A percentile compares a stretch with the other conserved stretches of the same genome.
These are phyloP conservation scores for Talaromyces nanjingensis DNA, from an alignment of 495 filamentous ascomycete species.

Conservation along the genomic window DNA sequence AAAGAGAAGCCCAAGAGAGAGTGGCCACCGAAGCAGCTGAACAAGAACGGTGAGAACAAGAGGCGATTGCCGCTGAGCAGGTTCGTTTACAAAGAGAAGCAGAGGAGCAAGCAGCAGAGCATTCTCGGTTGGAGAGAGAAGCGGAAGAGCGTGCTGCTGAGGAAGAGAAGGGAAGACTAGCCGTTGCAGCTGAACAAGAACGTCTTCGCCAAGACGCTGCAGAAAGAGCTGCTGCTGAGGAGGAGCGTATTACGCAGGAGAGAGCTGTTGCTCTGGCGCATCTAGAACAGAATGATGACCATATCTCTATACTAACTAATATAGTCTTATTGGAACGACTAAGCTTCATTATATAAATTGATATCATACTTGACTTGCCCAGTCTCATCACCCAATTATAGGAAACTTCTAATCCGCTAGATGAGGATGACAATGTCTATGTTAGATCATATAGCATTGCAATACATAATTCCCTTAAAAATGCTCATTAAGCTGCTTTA, in stretches of 20 bases:
- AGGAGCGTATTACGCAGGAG: not conserved
- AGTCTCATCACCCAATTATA: not conserved
- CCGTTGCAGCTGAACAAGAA: too few relatives aligned
- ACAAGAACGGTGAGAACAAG: not conserved
- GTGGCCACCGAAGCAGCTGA: not conserved
- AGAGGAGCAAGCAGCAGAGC: not conserved
- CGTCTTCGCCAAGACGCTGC: too few relatives aligned
- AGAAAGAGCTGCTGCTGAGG: not conserved
- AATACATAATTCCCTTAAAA: not conserved
- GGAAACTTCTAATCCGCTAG: too few relatives aligned
- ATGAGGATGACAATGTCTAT: too few relatives aligned
- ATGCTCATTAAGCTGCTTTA: not conserved
- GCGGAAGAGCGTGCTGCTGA: not conserved
- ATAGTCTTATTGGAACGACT: not conserved
- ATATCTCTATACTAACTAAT: not conserved
- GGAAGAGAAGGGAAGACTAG: too few relatives aligned
- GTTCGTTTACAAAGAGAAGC: not conserved
- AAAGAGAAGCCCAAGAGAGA: not conserved
- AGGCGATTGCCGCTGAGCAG: not conserved
- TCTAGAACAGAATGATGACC: not conserved
- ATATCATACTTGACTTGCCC: not conserved
- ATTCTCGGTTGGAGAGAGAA: not conserved
- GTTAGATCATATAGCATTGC: too few relatives aligned
- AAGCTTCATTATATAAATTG: not conserved
- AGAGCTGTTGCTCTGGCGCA: not conserved